Conservation (phyloP, 1,284 basidiomycete species). For the Sanguinoderma infundibulare region DNA sequence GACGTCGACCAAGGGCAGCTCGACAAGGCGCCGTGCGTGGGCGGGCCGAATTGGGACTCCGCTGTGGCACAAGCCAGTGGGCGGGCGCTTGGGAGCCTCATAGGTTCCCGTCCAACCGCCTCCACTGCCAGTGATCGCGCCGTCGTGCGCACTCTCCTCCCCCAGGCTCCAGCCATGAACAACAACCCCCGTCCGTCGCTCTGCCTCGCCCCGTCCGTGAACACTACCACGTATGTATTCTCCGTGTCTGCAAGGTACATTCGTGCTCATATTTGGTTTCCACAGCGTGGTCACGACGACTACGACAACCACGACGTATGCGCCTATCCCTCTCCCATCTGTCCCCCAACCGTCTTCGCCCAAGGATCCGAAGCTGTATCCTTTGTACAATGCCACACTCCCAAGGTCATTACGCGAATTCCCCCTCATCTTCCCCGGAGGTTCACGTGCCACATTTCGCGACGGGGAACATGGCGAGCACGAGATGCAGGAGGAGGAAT, state of each 20-base stretch:
- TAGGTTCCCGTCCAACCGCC: conserved; percentile 25
- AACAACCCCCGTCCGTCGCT: conserved; percentile 62
- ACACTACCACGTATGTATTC: conserved; percentile 70
- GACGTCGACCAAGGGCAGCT: neutral
- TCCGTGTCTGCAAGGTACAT: conserved; percentile 2
- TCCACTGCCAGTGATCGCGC: conserved; percentile 22
- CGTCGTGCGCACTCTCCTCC: conserved; percentile 25
- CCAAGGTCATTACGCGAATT: conserved; percentile 74
- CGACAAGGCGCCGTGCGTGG: neutral
- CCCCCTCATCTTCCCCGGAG: conserved; percentile 78
- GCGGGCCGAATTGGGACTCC: conserved; percentile 22
- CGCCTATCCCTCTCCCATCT: conserved; percentile 76
- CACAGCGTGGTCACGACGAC: conserved; percentile 83
- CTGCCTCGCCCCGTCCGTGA: conserved; percentile 74
- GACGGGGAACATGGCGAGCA: conserved; percentile 66
- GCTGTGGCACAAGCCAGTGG: conserved; percentile 26
- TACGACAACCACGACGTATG: conserved; percentile 83
- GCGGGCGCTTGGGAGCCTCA: conserved; percentile 14
- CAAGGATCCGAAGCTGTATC: conserved; percentile 80
- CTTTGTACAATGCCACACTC: conserved; percentile 70
- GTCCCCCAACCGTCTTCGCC: conserved; percentile 70
- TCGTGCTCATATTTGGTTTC: conserved; percentile 35
- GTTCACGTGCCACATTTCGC: conserved; percentile 75
- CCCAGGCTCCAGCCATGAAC: conserved; percentile 61
- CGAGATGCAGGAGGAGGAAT: conserved; percentile 73